Base-by-base conservation (phyloP, 192 early-diverging fungal species). In the Entomortierella lignicola region DNA sequence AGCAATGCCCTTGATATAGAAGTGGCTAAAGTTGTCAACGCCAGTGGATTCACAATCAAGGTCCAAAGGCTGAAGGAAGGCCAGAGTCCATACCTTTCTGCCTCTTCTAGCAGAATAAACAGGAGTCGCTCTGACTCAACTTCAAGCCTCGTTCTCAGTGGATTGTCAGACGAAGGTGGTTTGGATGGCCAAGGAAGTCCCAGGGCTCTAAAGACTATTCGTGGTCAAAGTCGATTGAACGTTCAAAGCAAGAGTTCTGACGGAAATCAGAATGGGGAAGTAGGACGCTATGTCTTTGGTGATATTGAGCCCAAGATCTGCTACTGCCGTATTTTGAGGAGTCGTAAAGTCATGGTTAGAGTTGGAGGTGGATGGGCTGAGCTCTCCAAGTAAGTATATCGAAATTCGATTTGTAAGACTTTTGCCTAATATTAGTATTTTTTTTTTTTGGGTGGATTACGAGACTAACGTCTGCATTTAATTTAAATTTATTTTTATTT, bases 331-430 rank as follows among this genome's bases (percentile, higher is more conserved):
- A 87, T 90, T 41, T 59, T 91, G 44, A 67, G 88, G 37, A 85
- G 87, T 63, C 72, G 88, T 1, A 85, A 87, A 84, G 89, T 91
- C 31, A 91, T 91, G 89, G 89, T 91, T 27, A 84, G 89, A 55
- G 89, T 91, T 5, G 89, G 89, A 27, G 89, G 89, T 63, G 89
- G 89, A 51, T 90, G 89, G 89, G 83, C 75, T 37, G 87, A 89
- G 54, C 55, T 89, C 12, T 89, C 87, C 26, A 85, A 87, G 80
- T 89, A 81, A 69, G 82, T 64, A 26, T 27, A n/a, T n/a, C n/a
- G n/a, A n/a, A n/a, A n/a, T n/a, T n/a, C n/a, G n/a, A n/a, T n/a
- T 41, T 42, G 39, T 42, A 13, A 42, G 13, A 10, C 8, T 42
- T 15, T 20, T n/a, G 50, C n/a, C 8, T 18, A 25, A 27, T 25